A percentile compares a stretch with the other conserved stretches of the same genome.
phyloP scores from a whole-genome alignment of 192 early-diverging fungal genomes.

The Phycomyces nitens region DNA sequence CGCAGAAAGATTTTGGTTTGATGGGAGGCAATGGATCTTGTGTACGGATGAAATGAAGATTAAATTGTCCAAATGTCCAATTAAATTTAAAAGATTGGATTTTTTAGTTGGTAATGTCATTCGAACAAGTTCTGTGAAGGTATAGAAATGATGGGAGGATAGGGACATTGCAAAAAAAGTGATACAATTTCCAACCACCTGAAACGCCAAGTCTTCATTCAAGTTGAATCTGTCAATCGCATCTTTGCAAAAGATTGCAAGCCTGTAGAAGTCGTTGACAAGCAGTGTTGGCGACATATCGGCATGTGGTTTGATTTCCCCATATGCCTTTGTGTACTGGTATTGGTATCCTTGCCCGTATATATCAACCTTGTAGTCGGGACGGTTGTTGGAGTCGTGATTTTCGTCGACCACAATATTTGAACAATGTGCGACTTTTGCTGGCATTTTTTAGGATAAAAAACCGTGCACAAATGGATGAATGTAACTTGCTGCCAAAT shows the following conservation, averaged over 20 bases:
- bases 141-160: constrained; percentile 1
- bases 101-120: constrained; percentile 1
- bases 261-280: constrained; percentile 9
- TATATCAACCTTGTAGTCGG: constrained; percentile 8
- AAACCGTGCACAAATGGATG: constrained; percentile 12
- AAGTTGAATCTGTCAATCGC: constrained; percentile 11
- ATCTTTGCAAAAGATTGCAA: constrained; percentile 9
- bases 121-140: constrained; percentile 9
- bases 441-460: constrained; percentile 10
- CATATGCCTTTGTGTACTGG: constrained; percentile 9
- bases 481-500: constrained; percentile 13
- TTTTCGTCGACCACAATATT: constrained; percentile 6
- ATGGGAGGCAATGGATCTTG: constrained; percentile 9
- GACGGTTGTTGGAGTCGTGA: constrained; percentile 1
- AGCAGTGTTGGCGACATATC: constrained; percentile 9
- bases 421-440: constrained; percentile 8
- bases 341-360: constrained; percentile 8
- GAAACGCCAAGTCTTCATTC: constrained; percentile 2
- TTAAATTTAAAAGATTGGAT: constrained; percentile 7
- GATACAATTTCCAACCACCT: constrained; percentile 13
- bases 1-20: constrained; percentile 9
- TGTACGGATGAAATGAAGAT: constrained; percentile 8
- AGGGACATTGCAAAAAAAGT: constrained; percentile 11
- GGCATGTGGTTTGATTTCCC: constrained; percentile 4
- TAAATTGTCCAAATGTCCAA: constrained; percentile 14